Evolutionary conservation across 176 grass and related monocot genomes (phyloP).

Genomic region (Aegilops sharonensis): DNA sequence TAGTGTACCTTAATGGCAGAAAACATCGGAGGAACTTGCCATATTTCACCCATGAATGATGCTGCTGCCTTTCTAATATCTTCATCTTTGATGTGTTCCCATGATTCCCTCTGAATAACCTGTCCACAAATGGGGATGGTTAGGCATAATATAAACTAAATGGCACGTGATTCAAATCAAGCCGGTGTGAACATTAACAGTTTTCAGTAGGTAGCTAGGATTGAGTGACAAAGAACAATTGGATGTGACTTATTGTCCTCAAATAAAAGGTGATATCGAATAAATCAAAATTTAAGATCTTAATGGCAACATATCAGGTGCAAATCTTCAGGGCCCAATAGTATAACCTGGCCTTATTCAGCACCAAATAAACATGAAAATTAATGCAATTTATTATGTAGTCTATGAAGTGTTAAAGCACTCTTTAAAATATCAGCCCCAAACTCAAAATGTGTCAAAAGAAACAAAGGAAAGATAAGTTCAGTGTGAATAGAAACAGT

Average conservation of each 20-base stretch:
- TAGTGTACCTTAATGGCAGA: conserved; percentile 89
- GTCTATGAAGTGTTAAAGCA: neutral
- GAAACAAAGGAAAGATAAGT: neutral
- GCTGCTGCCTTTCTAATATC: conserved; percentile 76
- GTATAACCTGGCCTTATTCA: neutral
- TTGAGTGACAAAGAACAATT: neutral
- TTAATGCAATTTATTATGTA: neutral
- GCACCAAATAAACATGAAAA: neutral
- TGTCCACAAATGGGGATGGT: conserved; percentile 24
- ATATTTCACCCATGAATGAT: conserved; percentile 90
- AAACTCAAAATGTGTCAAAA: neutral
- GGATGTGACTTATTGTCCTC: neutral
- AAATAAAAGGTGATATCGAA: neutral
- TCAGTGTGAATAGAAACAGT: neutral
- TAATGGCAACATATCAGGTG: neutral
- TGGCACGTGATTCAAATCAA: neutral
- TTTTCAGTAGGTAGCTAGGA: neutral
- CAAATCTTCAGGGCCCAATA: neutral
- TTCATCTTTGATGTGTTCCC: conserved; percentile 93
- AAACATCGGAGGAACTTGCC: conserved; percentile 99
- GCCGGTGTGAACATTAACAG: neutral
- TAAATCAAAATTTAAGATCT: neutral
- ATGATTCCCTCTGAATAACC: conserved; percentile 93
- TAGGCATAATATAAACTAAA: conserved; percentile 19
- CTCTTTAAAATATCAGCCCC: neutral